Evolutionary conservation across 345 rosid genomes (phyloP).

Genomic region (Hibiscus trionum): DNA sequence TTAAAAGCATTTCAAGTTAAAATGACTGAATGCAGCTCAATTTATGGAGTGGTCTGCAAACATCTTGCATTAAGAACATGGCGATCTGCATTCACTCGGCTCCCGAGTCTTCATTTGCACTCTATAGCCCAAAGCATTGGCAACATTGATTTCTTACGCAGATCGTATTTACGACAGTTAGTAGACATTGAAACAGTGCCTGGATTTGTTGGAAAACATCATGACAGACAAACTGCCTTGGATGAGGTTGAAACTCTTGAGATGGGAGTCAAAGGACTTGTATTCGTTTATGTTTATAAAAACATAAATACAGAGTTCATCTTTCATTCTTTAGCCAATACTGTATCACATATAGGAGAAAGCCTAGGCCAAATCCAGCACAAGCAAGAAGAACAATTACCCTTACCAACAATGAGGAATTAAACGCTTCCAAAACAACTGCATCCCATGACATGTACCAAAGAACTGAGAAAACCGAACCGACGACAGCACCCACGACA

Average conservation of each 20-base stretch:
- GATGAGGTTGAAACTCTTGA: too few species aligned
- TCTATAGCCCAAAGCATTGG: too few species aligned
- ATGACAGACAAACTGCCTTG: too few species aligned
- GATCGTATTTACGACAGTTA: neutral
- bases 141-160: too few species aligned
- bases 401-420: slow-evolving; percentile 39
- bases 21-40: too few species aligned
- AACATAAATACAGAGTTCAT: neutral
- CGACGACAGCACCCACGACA: slow-evolving; percentile 56
- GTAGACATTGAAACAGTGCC: neutral
- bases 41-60: too few species aligned
- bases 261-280: neutral
- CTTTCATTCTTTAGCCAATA: slow-evolving; percentile 53
- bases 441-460: slow-evolving; percentile 61
- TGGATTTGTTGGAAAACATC: too few species aligned
- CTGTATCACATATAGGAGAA: slow-evolving; percentile 35
- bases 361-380: slow-evolving; percentile 43
- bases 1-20: too few species aligned
- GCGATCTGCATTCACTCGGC: too few species aligned
- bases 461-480: slow-evolving; percentile 41
- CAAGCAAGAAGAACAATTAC: slow-evolving; percentile 32
- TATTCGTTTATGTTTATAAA: neutral
- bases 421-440: slow-evolving; percentile 38
- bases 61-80: too few species aligned
- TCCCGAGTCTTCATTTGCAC: too few species aligned